Evolutionary conservation across 768 basidiomycete genomes (phyloP).

Genomic region (Termitomyces sp.): DNA sequence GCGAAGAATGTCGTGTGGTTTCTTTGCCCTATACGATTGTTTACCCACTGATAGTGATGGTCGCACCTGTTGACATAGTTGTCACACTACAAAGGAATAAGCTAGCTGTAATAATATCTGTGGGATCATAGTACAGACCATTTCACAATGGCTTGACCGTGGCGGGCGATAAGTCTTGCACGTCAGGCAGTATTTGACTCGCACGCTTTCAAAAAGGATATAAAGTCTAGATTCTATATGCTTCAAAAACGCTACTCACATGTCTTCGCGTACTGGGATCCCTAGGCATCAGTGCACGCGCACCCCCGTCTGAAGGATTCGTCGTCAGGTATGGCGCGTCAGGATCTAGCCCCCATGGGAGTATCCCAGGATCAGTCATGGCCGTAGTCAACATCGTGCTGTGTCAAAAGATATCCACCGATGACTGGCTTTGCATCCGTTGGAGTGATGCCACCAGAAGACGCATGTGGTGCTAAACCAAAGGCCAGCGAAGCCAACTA

Average conservation of each 20-base stretch:
- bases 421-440: conserved; percentile 29
- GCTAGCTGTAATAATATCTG: neutral
- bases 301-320: conserved; percentile 57
- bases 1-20: conserved; percentile 94
- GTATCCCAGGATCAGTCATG: conserved; percentile 78
- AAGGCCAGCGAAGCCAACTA: conserved; percentile 63
- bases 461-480: conserved; percentile 89
- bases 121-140: conserved; percentile 46
- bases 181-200: conserved; percentile 91
- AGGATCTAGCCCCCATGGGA: conserved; percentile 83
- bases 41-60: conserved; percentile 88
- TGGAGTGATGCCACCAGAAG: conserved; percentile 80
- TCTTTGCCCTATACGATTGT: conserved; percentile 91
- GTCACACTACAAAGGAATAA: conserved; percentile 60
- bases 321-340: conserved; percentile 71
- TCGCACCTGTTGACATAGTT: conserved; percentile 97
- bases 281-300: conserved; percentile 66
- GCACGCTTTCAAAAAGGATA: conserved; percentile 47
- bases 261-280: conserved; percentile 73
- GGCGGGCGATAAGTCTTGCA: conserved; percentile 93
- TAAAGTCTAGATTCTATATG: conserved; percentile 9
- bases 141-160: conserved; percentile 90
- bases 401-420: conserved; percentile 42
- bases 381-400: conserved; percentile 78
- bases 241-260: conserved; percentile 38